Percentiles rank a stretch among this genome's conserved stretches.
phyloP scores from a whole-genome alignment of 306 rosid species.

The Benincasa hispida region DNA sequence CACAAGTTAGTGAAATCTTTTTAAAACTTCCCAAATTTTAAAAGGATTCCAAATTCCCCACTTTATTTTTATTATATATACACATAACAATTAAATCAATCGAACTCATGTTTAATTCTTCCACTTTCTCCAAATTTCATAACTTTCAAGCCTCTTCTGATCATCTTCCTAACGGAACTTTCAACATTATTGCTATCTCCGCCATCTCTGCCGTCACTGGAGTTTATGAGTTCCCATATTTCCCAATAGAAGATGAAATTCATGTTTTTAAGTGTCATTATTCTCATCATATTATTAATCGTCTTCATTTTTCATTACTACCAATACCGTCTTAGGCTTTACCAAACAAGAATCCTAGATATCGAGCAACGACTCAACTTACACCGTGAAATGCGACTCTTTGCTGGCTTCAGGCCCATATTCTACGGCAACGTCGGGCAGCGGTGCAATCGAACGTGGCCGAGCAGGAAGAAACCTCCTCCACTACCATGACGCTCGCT shows the following conservation, averaged over 20 bases:
- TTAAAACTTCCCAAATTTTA: background rate
- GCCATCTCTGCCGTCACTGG: background rate
- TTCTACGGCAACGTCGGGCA: background rate
- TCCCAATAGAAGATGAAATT: background rate
- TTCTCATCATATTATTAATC: background rate
- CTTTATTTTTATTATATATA: background rate
- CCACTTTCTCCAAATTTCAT: background rate
- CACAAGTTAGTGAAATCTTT: background rate
- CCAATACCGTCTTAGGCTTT: background rate
- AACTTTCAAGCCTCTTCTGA: no score
- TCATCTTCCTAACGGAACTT: no score
- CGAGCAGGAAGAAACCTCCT: background rate
- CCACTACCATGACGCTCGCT: background rate
- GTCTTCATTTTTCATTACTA: background rate
- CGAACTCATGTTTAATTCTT: no score
- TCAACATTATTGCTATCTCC: background rate
- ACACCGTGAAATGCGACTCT: background rate
- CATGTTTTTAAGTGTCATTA: background rate
- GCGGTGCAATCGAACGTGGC: background rate
- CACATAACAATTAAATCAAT: background rate
- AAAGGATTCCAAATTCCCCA: background rate
- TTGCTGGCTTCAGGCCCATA: background rate
- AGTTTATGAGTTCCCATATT: background rate
- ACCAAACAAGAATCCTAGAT: background rate
- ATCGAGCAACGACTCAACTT: background rate